Conservation (phyloP, 1,284 basidiomycete genomes). For the Apiotrichum sp. region DNA sequence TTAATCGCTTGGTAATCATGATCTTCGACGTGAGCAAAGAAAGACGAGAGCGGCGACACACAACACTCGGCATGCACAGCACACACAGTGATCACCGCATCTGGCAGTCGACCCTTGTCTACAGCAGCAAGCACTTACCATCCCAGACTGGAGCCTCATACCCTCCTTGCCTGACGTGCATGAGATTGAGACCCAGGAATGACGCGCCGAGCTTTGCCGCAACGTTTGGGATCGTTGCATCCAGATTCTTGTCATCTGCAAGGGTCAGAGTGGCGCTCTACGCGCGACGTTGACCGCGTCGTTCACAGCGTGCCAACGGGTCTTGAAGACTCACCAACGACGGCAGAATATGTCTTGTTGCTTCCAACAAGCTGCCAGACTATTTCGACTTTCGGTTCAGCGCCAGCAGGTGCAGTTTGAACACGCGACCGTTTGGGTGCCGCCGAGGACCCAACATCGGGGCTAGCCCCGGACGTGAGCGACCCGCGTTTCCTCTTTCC, state of each 20-base stretch:
- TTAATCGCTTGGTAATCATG: conserved; percentile 29
- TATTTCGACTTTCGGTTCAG: conserved; percentile 2
- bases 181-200: conserved; percentile 13
- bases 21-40: conserved; percentile 12
- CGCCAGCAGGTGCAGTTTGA: neutral
- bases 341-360: conserved; percentile 3
- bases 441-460: neutral
- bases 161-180: conserved; percentile 27
- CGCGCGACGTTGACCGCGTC: neutral
- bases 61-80: too few species aligned
- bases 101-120: too few species aligned
- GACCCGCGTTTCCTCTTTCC: conserved; percentile 15
- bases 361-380: conserved; percentile 15
- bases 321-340: conserved; percentile 6
- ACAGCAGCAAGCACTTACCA: conserved; percentile 29
- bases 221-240: conserved; percentile 9
- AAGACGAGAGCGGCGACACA: too few species aligned
- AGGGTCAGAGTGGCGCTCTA: neutral
- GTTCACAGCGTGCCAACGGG: neutral
- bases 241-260: conserved; percentile 11
- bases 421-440: conserved; percentile 8
- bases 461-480: neutral
- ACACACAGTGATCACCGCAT: too few species aligned
- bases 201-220: conserved; percentile 10
- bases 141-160: conserved; percentile 29